These are phyloP conservation scores for Helotiales sp. DNA, from an alignment of 2,329 filamentous ascomycete species.

Conservation along the genomic window DNA sequence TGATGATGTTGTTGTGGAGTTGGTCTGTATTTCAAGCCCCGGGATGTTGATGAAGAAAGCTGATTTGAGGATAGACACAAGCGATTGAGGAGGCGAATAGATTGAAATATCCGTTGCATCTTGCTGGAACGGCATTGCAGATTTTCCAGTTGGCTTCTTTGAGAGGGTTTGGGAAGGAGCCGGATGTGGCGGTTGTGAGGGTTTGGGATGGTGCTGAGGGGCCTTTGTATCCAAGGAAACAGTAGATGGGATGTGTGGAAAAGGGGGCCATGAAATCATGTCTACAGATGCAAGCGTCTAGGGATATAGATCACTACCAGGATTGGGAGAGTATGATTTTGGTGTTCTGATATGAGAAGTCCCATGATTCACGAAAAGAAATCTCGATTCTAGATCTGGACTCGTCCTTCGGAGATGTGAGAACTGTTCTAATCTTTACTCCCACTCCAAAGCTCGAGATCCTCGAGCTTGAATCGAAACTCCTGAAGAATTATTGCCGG, in stretches of 20 bases:
- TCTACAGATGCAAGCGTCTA: too few species aligned
- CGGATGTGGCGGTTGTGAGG: conserved; percentile 38
- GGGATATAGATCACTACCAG: too few species aligned
- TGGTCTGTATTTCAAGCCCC: conserved; percentile 23
- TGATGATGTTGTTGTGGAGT: conserved; percentile 39
- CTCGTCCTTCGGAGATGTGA: too few species aligned
- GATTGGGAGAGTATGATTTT: too few species aligned
- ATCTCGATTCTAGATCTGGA: too few species aligned
- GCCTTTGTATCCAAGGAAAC: conserved; percentile 15
- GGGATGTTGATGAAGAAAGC: background rate
- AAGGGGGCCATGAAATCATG: too few species aligned
- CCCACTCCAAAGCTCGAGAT: too few species aligned
- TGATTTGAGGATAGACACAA: conserved; percentile 34
- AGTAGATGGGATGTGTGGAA: background rate
- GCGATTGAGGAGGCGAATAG: conserved; percentile 32
- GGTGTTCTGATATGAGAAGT: too few species aligned
- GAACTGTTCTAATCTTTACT: too few species aligned
- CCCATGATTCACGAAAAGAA: too few species aligned
- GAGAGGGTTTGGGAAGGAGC: conserved; percentile 36
- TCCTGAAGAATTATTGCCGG: too few species aligned
- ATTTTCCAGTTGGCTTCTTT: conserved; percentile 37
- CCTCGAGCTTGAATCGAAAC: too few species aligned
- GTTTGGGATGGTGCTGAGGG: conserved; percentile 39
- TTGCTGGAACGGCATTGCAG: conserved; percentile 38
- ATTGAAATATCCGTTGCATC: conserved; percentile 38